Conservation (phyloP, 345 rosid genomes). For the Passiflora organensis region DNA sequence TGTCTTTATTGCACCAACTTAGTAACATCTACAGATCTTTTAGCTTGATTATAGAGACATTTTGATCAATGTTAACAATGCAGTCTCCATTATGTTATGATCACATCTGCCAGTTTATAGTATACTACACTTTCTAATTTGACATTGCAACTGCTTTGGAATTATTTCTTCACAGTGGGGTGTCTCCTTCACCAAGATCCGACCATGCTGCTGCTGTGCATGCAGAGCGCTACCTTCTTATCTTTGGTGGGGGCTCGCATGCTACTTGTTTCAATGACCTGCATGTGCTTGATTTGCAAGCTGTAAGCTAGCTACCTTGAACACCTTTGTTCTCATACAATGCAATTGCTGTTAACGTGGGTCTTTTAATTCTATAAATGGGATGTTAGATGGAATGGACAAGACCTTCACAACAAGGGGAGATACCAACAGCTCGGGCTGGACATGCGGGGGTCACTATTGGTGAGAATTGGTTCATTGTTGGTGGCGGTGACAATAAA, state of each 20-base stretch:
- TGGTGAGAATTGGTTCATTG: conserved; percentile 99
- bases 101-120: not conserved
- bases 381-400: conserved; percentile 99
- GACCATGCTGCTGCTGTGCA: conserved; percentile 99
- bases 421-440: conserved; percentile 84
- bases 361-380: conserved; percentile 5
- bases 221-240: conserved; percentile 91
- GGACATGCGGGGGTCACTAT: conserved; percentile 95
- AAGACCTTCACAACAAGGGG: conserved; percentile 88
- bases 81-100: no score
- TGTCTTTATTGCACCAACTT: no score
- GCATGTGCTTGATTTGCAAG: conserved; percentile 94
- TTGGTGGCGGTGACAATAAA: conserved; percentile 98
- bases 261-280: conserved; percentile 89
- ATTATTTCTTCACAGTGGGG: conserved; percentile 53
- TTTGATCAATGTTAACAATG: no score
- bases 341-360: no score
- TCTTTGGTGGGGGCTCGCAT: conserved; percentile 98
- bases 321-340: no score
- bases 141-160: conserved; percentile 6
- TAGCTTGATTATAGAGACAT: no score
- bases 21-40: no score
- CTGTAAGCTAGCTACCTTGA: conserved; percentile 61
- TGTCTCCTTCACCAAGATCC: conserved; percentile 95
- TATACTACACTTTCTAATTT: not conserved